Percentiles rank a stretch among this genome's conserved stretches.
These are phyloP conservation scores for Trametes gibbosa DNA, from an alignment of 768 basidiomycete species.

Conservation along the genomic window DNA sequence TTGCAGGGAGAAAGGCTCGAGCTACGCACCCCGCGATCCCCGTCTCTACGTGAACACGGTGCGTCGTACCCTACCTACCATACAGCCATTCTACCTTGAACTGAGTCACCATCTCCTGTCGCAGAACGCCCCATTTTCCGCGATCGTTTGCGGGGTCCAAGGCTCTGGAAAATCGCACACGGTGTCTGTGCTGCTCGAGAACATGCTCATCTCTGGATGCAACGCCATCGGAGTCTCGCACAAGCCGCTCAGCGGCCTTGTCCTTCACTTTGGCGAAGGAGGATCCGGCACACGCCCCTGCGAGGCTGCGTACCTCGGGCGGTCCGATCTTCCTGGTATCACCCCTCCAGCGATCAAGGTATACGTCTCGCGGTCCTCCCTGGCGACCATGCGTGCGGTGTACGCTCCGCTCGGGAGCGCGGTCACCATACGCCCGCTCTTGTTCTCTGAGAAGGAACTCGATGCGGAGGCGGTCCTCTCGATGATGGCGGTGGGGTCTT, in stretches of 20 bases:
- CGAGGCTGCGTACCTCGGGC: constrained; percentile 56
- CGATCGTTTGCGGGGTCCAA: constrained; percentile 75
- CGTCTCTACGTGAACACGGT: constrained; percentile 71
- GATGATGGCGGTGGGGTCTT: constrained; percentile 69
- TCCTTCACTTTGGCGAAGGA: constrained; percentile 70
- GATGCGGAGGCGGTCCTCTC: constrained; percentile 68
- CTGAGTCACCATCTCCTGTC: background rate
- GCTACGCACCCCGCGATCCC: constrained; percentile 39
- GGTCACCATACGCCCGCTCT: constrained; percentile 52
- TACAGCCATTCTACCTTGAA: too few relatives aligned
- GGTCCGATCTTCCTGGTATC: constrained; percentile 38
- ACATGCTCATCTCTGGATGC: constrained; percentile 59
- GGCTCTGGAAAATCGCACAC: constrained; percentile 78
- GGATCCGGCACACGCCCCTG: constrained; percentile 55
- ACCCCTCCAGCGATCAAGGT: constrained; percentile 14
- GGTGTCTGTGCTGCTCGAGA: constrained; percentile 64
- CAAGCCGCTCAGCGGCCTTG: constrained; percentile 58
- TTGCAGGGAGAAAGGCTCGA: constrained; percentile 25
- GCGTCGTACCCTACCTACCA: constrained; percentile 8
- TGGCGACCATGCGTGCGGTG: background rate
- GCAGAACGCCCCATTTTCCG: constrained; percentile 73
- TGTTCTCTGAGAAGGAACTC: constrained; percentile 56
- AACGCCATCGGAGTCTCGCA: constrained; percentile 47
- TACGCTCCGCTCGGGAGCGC: constrained; percentile 31
- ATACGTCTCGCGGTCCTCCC: background rate